Evolutionary conservation across 306 rosid genomes (phyloP), one percentile per base, ranked within the genome.

Genomic region (Cicer yamashitae): DNA sequence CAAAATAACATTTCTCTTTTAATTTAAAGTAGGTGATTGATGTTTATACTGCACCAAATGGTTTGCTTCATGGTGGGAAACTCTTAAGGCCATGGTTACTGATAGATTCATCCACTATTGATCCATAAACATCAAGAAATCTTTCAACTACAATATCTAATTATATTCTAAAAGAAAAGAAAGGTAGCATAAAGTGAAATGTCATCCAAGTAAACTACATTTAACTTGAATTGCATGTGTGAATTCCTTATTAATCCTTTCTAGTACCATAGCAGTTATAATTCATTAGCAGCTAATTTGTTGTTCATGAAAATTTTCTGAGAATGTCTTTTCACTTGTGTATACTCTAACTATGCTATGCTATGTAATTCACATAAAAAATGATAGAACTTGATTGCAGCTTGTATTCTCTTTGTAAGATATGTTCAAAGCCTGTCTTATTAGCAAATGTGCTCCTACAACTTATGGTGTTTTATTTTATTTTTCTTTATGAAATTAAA

Each of bases 101-200:
- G 68, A 86, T 91, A 86, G 97, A 94, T 82, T 90, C 98, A 25
- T 94, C 98, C 57, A 86, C 96, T 70, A 89, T 91, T 70, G 98
- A 94, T 87, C 97, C 98, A 45, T 92, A 86, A 82, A 89, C 96
- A 62, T 91, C 97, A 0, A 86, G 96, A 87, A 88, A 84, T 62
- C 93, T 94, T 81, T 90, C 96, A 67, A 76, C 74, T 6, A 77
- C 84, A 46, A 59, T 94, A 51, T 90, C 97, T 68, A 79, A 82
- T 74, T 85, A 86, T 83, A 82, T 37, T 78, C 78, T 92, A 80
- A 89, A 86, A 89, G 86, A 81, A 73, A 83, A 84, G 71, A 86
- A 81, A 87, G 98, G 97, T 93, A 88, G 53, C 45, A 30, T 62
- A 20, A 60, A 73, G 30, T 70, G 76, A 74, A 74, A 50, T 70